Base-by-base conservation (phyloP, 75 land plant genomes). In the Cryptomeria japonica region DNA sequence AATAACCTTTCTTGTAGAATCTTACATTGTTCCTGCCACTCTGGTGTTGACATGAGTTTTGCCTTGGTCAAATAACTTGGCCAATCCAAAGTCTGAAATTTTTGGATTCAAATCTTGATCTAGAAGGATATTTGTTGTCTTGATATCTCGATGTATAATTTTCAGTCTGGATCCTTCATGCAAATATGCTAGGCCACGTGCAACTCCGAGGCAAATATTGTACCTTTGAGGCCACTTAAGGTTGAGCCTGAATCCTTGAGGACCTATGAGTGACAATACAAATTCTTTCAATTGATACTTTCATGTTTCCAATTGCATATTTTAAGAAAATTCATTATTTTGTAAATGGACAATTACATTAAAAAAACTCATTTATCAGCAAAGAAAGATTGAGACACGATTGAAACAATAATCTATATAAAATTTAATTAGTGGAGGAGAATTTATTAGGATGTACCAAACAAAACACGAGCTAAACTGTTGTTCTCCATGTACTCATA, bases 1-100 rank as follows among this genome's bases (percentile, higher is more conserved):
- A 68, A 32, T 39, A 38, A 25, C 9, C 8, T 28, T 6, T 68
- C 31, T 68, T 5, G 2, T 9, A 1, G 28, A 25, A 9, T 38
- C 90, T 86, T 85, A 92, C 93, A 88, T 49, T 39, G 93, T 90
- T 51, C 93, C 91, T 34, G 86, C 93, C 12, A 92, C 80, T 42
- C 86, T 85, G 38, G 87, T 87, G 68, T 80, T 88, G 79, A 90
- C 82, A 58, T 90, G 91, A 34, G 91, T 87, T 34, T 90, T 84
- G 0, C 86, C 93, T 5, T 86, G 91, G 13, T 90, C 90, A 75
- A 72, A 84, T 72, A 58, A 78, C 28, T 86, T 89, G 37, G 90
- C 90, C 76, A 86, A 70, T 36, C 90, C 90, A 68, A 89, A 89
- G n/a, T 89, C 90, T 0, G 87, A 72, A 8, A 89, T 86, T 76